Conservation (phyloP, 1,284 basidiomycete genomes). For the Pyrrhoderma noxium region DNA sequence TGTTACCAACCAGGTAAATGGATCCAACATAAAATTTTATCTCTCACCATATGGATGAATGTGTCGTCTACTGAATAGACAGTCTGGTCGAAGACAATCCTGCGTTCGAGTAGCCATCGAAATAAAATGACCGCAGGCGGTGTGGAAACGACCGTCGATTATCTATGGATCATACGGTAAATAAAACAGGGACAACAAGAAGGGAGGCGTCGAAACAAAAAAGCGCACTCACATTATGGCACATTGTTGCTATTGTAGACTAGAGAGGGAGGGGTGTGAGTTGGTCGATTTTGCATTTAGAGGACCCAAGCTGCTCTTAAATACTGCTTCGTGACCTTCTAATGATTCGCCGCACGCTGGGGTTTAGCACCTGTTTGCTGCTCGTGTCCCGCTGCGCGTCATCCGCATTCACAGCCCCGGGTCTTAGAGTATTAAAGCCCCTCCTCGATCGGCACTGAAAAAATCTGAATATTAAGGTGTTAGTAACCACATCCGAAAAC, state of each 20-base stretch:
- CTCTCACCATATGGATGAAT: conserved; percentile 46
- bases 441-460: conserved; percentile 11
- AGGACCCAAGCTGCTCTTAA: conserved; percentile 17
- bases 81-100: conserved; percentile 57
- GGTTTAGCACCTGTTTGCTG: conserved; percentile 10
- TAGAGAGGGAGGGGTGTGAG: conserved; percentile 19
- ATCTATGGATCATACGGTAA: conserved; percentile 38
- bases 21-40: conserved; percentile 1
- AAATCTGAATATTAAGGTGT: conserved; percentile 11
- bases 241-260: conserved; percentile 42
- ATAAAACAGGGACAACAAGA: not conserved
- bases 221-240: conserved; percentile 71
- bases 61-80: conserved; percentile 66
- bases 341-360: conserved; percentile 9
- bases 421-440: conserved; percentile 16
- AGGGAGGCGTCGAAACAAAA: too few species aligned
- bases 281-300: conserved; percentile 19
- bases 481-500: conserved; percentile 14
- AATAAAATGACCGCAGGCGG: conserved; percentile 66
- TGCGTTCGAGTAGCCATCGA: conserved; percentile 63
- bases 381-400: conserved; percentile 13
- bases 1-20: not conserved
- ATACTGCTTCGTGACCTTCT: conserved; percentile 13
- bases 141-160: conserved; percentile 71
- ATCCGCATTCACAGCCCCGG: conserved; percentile 16